Percentiles rank a stretch among this genome's conserved stretches.
phyloP scores from a whole-genome alignment of 2,329 filamentous ascomycete genomes.

The Phialemoniopsis sp. region DNA sequence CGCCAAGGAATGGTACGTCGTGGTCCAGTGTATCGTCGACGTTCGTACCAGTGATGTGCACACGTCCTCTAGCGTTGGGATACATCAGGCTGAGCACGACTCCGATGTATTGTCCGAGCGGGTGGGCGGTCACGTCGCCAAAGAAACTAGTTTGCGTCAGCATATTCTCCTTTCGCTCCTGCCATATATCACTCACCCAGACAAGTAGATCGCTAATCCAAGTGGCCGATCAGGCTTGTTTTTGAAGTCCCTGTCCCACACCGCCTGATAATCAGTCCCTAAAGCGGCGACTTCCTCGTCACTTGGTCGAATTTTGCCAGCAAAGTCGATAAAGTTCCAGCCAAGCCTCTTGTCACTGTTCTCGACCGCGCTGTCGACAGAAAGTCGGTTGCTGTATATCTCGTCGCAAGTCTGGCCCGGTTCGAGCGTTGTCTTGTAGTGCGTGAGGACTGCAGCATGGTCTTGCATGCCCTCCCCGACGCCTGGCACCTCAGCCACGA shows the following conservation, averaged over 20 bases:
- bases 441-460: constrained; percentile 35
- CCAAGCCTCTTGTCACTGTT: constrained; percentile 33
- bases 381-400: constrained; percentile 14
- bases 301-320: constrained; percentile 49
- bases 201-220: constrained; percentile 10
- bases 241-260: constrained; percentile 47
- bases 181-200: constrained; percentile 16
- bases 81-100: constrained; percentile 50
- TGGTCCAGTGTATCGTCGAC: constrained; percentile 39
- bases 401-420: constrained; percentile 37
- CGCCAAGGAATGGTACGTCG: constrained; percentile 44
- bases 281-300: constrained; percentile 44
- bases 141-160: no score
- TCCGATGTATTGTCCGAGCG: constrained; percentile 41
- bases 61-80: constrained; percentile 53
- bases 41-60: constrained; percentile 44
- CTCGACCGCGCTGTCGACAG: constrained; percentile 12
- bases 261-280: constrained; percentile 41
- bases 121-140: no score
- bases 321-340: constrained; percentile 52
- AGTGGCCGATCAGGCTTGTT: constrained; percentile 11
- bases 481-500: constrained; percentile 24
- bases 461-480: constrained; percentile 36
- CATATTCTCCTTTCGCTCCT: constrained; percentile 3
- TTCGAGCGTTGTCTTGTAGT: constrained; percentile 41